A percentile compares a stretch with the other conserved stretches of the same genome.
phyloP scores from a whole-genome alignment of 306 rosid species.

The Malus fusca region DNA sequence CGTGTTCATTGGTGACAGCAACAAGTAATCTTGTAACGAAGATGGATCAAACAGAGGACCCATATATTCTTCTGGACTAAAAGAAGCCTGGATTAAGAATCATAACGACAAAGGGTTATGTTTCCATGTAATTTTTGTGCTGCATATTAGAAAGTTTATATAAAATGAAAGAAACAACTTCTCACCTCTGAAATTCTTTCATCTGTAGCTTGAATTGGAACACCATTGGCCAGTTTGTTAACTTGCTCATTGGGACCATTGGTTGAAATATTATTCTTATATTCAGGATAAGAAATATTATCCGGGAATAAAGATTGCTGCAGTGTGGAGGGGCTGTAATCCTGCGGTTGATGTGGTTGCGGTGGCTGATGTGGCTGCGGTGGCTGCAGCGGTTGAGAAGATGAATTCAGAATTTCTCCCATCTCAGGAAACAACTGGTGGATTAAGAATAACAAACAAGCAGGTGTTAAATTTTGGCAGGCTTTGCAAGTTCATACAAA shows the following conservation, averaged over 20 bases:
- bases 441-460: constrained; percentile 13
- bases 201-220: neutral
- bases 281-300: neutral
- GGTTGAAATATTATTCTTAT: neutral
- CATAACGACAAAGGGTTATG: constrained; percentile 4
- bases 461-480: neutral
- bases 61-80: neutral
- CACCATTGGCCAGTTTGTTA: neutral
- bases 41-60: neutral
- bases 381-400: neutral
- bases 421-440: neutral
- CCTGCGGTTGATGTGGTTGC: too few relatives aligned
- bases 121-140: neutral
- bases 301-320: neutral
- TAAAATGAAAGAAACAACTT: neutral
- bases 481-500: constrained; percentile 1
- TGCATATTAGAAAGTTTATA: neutral
- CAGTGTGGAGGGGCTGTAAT: neutral
- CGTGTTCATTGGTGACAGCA: neutral
- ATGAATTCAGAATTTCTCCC: neutral
- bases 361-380: too few relatives aligned
- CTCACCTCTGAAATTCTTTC: constrained; percentile 24
- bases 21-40: neutral
- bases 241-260: neutral
- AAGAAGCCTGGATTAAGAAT: constrained; percentile 17